A percentile compares a stretch with the other conserved stretches of the same genome.
phyloP scores from a whole-genome alignment of 1,284 basidiomycete genomes.

The Sanghuangporus baumii region DNA sequence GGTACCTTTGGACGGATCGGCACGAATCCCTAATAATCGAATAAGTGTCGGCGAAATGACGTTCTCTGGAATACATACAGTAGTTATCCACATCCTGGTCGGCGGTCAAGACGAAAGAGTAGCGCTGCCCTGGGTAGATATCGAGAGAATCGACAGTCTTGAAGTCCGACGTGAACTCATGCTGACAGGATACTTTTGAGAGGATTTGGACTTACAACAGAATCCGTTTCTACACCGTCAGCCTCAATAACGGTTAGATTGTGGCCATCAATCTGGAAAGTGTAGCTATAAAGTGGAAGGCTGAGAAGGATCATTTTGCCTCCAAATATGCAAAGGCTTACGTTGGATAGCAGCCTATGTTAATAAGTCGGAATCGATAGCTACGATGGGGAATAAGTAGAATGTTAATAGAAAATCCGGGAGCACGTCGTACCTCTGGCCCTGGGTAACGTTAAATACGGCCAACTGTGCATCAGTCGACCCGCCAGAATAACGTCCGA shows the following conservation, averaged over 20 bases:
- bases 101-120: constrained; percentile 33
- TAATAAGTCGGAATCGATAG: constrained; percentile 30
- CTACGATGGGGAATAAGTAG: constrained; percentile 23
- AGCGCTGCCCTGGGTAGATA: constrained; percentile 34
- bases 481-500: constrained; percentile 27
- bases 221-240: constrained; percentile 29
- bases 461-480: constrained; percentile 22
- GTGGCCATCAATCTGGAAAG: constrained; percentile 33
- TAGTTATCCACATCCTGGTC: constrained; percentile 33
- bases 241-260: constrained; percentile 33
- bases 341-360: constrained; percentile 19
- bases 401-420: constrained; percentile 30
- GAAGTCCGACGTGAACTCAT: not conserved
- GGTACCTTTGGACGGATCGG: constrained; percentile 20
- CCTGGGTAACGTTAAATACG: constrained; percentile 25
- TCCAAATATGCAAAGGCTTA: not conserved
- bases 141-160: constrained; percentile 27
- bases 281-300: constrained; percentile 10
- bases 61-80: constrained; percentile 21
- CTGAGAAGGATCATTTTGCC: not conserved
- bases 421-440: constrained; percentile 11
- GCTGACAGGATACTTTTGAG: too few species aligned
- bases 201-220: constrained; percentile 16
- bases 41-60: not conserved
- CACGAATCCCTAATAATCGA: constrained; percentile 21